Base-by-base conservation (phyloP, 2,329 filamentous ascomycete genomes). In the Diaporthe sp. region DNA sequence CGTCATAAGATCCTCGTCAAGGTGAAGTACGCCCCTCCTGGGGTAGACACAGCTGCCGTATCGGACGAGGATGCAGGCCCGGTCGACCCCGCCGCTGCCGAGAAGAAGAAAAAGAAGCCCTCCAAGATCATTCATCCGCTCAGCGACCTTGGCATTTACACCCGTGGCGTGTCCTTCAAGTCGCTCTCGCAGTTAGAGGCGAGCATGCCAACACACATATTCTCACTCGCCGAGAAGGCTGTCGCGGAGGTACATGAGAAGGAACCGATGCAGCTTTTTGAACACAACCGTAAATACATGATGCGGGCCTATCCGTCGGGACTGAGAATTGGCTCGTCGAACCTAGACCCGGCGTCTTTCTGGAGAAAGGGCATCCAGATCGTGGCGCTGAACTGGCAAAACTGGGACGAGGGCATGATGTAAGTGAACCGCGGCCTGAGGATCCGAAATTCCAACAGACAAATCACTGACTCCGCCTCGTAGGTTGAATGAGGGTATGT, bases 311-410 rank as follows among this genome's bases (percentile, higher is more conserved):
- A 97, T 79, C 96, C 96, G 0, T 95, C 94, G 47, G 94, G 94
- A 1, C 88, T 95, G 73, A 91, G 96, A 9, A 92, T 98, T 70
- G 89, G 91, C 75, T 97, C 94, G 0, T 97, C 94, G 1, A 98
- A 98, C 80, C 87, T 97, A 17, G 94, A 98, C 78, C 95, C 96
- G 6, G 90, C 92, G 0, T 88, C 93, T 4, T 97, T 96, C 83
- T 98, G 96, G 96, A 90, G 94, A 42, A 92, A 94, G 77, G 96
- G 96, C 19, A 93, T 97, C 4, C 96, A 98, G 83, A 93, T 98
- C 78, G 95, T 97, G 1, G 96, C 96, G 0, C 86, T 98, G 75
- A 98, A 98, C 84, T 98, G 96, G 94, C 96, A 98, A 83, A 93
- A 92, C 75, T 92, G 94, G 82, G 95, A 98, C 79, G 93, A 94